Evolutionary conservation across 2,329 filamentous ascomycete genomes (phyloP).

Genomic region (Ceratocystis diversiconidia): DNA sequence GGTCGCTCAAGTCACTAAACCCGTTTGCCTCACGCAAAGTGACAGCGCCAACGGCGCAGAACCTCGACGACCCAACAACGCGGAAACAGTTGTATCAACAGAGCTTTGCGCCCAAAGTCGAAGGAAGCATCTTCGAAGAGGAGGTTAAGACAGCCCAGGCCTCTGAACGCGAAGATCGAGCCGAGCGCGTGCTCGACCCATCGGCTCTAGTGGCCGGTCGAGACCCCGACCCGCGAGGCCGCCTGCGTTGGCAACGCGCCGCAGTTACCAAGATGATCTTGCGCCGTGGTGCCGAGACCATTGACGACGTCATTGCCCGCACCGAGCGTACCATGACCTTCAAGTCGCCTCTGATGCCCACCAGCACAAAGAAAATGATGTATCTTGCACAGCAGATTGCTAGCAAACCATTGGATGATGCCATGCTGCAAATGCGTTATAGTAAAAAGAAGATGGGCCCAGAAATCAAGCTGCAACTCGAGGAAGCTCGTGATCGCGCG

Average conservation of each 20-base stretch:
- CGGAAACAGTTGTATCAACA: constrained; percentile 30
- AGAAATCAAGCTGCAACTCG: constrained; percentile 65
- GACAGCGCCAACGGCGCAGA: constrained; percentile 24
- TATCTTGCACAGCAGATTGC: constrained; percentile 76
- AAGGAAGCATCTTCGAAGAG: constrained; percentile 51
- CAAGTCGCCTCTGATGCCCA: constrained; percentile 63
- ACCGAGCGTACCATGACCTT: constrained; percentile 40
- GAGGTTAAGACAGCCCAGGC: constrained; percentile 30
- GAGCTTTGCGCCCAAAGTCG: constrained; percentile 30
- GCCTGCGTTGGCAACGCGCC: constrained; percentile 66
- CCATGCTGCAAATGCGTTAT: constrained; percentile 87
- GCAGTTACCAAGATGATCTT: constrained; percentile 67
- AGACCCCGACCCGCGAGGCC: constrained; percentile 60
- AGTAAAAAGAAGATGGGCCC: constrained; percentile 83
- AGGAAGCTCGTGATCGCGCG: constrained; percentile 68
- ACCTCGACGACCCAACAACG: constrained; percentile 31
- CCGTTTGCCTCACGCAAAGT: constrained; percentile 17
- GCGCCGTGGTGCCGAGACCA: constrained; percentile 36
- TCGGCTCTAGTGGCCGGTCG: constrained; percentile 28
- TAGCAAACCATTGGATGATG: constrained; percentile 88
- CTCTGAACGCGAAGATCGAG: constrained; percentile 25
- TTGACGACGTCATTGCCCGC: constrained; percentile 52
- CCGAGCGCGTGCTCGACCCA: constrained; percentile 18
- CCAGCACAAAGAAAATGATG: constrained; percentile 81
- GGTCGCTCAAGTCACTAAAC: constrained; percentile 29